These are phyloP conservation scores for Kwoniella mangroviensis DNA, from an alignment of 768 basidiomycete genomes.

Conservation along the genomic window DNA sequence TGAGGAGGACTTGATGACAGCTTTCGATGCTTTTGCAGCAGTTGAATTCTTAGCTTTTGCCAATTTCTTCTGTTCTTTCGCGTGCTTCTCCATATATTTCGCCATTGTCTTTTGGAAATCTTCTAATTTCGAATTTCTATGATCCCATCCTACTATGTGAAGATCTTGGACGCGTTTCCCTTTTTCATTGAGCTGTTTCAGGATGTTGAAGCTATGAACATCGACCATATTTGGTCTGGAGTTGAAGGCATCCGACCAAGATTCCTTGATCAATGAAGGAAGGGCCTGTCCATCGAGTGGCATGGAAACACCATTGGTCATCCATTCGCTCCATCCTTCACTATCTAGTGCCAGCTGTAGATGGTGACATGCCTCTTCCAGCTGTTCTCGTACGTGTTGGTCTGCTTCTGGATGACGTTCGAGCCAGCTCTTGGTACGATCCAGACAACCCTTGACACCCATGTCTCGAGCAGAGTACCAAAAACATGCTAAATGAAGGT, in stretches of 20 bases:
- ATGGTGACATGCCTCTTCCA: constrained; percentile 32
- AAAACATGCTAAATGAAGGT: constrained; percentile 48
- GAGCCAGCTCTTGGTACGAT: constrained; percentile 25
- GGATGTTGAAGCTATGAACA: constrained; percentile 17
- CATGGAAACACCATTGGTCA: constrained; percentile 37
- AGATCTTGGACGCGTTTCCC: constrained; percentile 26
- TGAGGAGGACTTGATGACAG: background rate
- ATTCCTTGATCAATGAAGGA: constrained; percentile 20
- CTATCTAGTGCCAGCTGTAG: constrained; percentile 29
- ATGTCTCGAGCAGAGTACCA: constrained; percentile 45
- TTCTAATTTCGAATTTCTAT: constrained; percentile 7
- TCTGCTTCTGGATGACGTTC: constrained; percentile 13
- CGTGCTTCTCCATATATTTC: constrained; percentile 11
- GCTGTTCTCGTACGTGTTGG: constrained; percentile 7
- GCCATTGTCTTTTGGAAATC: constrained; percentile 9
- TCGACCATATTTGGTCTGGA: constrained; percentile 27
- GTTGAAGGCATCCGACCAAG: constrained; percentile 42
- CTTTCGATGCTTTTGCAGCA: constrained; percentile 23
- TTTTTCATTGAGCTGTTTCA: constrained; percentile 29
- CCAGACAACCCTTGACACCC: constrained; percentile 26
- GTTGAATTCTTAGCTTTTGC: constrained; percentile 8
- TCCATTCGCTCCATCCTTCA: constrained; percentile 46
- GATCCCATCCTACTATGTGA: constrained; percentile 21
- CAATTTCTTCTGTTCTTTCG: constrained; percentile 12
- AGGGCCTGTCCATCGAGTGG: constrained; percentile 28